Base-by-base conservation (phyloP, 257 asterid genomes). In the Echium plantagineum region DNA sequence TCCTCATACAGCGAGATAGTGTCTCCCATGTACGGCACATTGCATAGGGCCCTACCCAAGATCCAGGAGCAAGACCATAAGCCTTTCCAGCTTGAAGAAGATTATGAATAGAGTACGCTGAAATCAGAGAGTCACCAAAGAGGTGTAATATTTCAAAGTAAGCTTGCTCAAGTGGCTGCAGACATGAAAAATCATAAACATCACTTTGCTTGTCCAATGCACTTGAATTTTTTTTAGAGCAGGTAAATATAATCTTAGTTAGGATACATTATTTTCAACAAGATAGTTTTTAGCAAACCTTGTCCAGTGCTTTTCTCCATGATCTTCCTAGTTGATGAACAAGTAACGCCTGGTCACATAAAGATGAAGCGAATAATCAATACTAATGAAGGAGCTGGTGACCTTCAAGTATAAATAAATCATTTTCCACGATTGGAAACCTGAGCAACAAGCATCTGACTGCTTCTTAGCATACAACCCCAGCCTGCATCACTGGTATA, bases 391-490 rank as follows among this genome's bases (percentile, higher is more conserved):
- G 26, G 57, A 32, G 12, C 49, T 24, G 21, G 5, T 6, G 47
- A 10, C 52, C 18, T 54, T 38, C 22, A 8, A 72, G 31, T 19
- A 26, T 21, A 65, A 61, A 30, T 17, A 31, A 15, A 68, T 24
- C 26, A 57, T 61, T 67, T 55, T 52, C n/a, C 52, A 69, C 52
- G 54, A 64, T 61, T 59, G 69, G 58, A 69, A 78, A 68, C 98
- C 93, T 91, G 97, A 56, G 97, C 96, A 70, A 93, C 89, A 77
- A 93, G 99, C 99, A 93, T 93, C 81, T 93, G 99, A 80, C 99
- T 85, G 83, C 99, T 89, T 65, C 99, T 86, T 60, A 89, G 82
- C 99, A 93, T 93, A 73, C 99, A 93, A 22, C 99, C 99, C 99
- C 99, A 93, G 70, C 74, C 69, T 58, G 79, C 94, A 63, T 93